Evolutionary conservation across 2,329 filamentous ascomycete species (phyloP).

Genomic region (Epichloe festucae): DNA sequence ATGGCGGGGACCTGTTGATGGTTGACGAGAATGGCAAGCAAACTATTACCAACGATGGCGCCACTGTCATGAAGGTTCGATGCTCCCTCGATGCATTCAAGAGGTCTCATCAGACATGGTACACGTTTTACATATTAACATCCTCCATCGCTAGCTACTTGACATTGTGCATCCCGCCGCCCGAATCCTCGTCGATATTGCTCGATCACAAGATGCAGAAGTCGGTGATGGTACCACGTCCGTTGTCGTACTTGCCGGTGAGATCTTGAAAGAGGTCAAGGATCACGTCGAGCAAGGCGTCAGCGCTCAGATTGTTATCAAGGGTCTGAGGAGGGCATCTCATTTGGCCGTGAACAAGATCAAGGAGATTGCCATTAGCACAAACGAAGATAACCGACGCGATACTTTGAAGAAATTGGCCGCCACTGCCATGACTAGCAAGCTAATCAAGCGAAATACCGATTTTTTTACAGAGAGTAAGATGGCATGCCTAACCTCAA

Average conservation of each 20-base stretch:
- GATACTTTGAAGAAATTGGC: slow-evolving; percentile 85
- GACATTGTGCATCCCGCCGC: slow-evolving; percentile 97
- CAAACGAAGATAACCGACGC: slow-evolving; percentile 67
- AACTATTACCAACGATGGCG: slow-evolving; percentile 98
- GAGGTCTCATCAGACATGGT: background rate
- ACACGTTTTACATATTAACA: background rate
- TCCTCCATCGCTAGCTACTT: slow-evolving; percentile 51
- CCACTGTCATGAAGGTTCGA: slow-evolving; percentile 91
- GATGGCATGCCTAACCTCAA: slow-evolving; percentile 17
- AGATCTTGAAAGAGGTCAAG: slow-evolving; percentile 93
- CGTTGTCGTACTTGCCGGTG: slow-evolving; percentile 92
- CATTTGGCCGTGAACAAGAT: slow-evolving; percentile 95
- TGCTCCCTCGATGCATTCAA: background rate
- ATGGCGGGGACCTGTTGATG: slow-evolving; percentile 90
- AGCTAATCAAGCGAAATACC: slow-evolving; percentile 95
- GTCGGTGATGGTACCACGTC: slow-evolving; percentile 97
- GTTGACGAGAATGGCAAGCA: slow-evolving; percentile 91
- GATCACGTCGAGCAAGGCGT: slow-evolving; percentile 94
- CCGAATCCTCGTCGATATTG: slow-evolving; percentile 94
- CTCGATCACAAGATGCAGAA: slow-evolving; percentile 96
- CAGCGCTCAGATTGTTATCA: slow-evolving; percentile 95
- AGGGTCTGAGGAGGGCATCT: slow-evolving; percentile 79
- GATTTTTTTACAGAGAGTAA: slow-evolving; percentile 93
- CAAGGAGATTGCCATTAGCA: slow-evolving; percentile 89
- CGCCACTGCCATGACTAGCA: slow-evolving; percentile 96